A percentile compares a stretch with the other conserved stretches of the same genome.
phyloP scores from a whole-genome alignment of 768 basidiomycete genomes.

The Coprinopsis sp. region DNA sequence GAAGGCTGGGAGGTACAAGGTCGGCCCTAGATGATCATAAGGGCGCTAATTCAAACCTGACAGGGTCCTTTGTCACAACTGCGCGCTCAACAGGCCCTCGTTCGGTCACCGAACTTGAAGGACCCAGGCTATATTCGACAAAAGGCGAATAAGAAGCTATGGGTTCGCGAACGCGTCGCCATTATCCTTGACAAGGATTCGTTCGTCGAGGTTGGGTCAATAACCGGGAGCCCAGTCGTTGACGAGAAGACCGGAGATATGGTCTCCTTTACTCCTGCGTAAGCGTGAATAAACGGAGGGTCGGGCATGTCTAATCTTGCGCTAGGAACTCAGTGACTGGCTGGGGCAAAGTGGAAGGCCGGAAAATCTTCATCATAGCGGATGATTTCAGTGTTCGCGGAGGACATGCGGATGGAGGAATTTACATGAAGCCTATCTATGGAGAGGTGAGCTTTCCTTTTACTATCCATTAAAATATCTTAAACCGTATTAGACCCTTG shows the following conservation, averaged over 20 bases:
- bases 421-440: slow-evolving; percentile 33
- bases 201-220: slow-evolving; percentile 33
- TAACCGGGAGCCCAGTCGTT: slow-evolving; percentile 30
- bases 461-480: not conserved
- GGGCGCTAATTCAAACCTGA: not conserved
- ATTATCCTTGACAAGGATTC: slow-evolving; percentile 29
- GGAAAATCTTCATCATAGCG: slow-evolving; percentile 35
- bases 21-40: not conserved
- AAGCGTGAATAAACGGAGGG: no score
- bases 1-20: slow-evolving; percentile 28
- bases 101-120: slow-evolving; percentile 27
- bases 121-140: slow-evolving; percentile 37
- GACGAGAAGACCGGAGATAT: slow-evolving; percentile 25
- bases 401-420: slow-evolving; percentile 40
- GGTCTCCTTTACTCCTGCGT: slow-evolving; percentile 34
- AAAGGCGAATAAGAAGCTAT: slow-evolving; percentile 33
- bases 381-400: slow-evolving; percentile 41
- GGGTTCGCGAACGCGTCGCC: slow-evolving; percentile 36
- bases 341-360: slow-evolving; percentile 28
- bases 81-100: slow-evolving; percentile 26
- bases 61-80: slow-evolving; percentile 29
- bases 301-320: no score
- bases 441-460: slow-evolving; percentile 27
- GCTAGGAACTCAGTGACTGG: slow-evolving; percentile 35
- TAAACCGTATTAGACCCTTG: slow-evolving; percentile 22